These are phyloP conservation scores for Hypericum perforatum DNA, from an alignment of 345 rosid species.

Conservation along the genomic window DNA sequence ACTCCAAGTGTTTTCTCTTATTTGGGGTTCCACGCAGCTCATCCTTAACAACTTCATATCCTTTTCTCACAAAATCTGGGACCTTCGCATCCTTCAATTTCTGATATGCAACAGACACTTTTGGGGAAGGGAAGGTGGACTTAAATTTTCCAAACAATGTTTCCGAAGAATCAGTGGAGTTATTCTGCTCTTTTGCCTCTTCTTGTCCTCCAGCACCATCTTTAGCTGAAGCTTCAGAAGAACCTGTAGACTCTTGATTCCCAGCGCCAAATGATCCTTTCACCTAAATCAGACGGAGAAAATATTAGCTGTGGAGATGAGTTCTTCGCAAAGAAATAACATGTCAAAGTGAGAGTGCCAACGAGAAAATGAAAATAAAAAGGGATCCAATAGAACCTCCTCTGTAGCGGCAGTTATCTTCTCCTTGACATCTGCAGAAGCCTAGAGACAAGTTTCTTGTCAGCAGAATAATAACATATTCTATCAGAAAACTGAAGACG, in stretches of 20 bases:
- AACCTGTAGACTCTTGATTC: slow-evolving; percentile 38
- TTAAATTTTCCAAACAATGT: slow-evolving; percentile 60
- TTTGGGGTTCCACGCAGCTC: slow-evolving; percentile 57
- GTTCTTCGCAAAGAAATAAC: background rate
- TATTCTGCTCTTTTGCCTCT: slow-evolving; percentile 38
- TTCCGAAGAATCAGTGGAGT: slow-evolving; percentile 31
- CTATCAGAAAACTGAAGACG: background rate
- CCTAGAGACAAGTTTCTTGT: slow-evolving; percentile 33
- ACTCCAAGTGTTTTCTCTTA: slow-evolving; percentile 75
- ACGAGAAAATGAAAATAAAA: too few relatives aligned
- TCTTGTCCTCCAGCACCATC: slow-evolving; percentile 26
- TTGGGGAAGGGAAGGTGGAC: slow-evolving; percentile 56
- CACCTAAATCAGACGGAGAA: slow-evolving; percentile 39
- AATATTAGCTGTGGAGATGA: background rate
- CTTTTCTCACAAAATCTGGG: slow-evolving; percentile 71
- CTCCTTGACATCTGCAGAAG: slow-evolving; percentile 67
- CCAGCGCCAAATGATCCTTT: slow-evolving; percentile 57
- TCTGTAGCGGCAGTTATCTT: slow-evolving; percentile 71
- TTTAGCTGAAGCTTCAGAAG: slow-evolving; percentile 33
- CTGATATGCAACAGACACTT: slow-evolving; percentile 46
- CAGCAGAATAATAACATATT: background rate
- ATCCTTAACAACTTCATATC: slow-evolving; percentile 78
- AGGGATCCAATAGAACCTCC: slow-evolving; percentile 40
- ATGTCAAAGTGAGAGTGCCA: background rate
- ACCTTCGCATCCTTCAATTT: slow-evolving; percentile 63